Base-by-base conservation (phyloP, 495 filamentous ascomycete genomes). In the Penicillium cataractarum region DNA sequence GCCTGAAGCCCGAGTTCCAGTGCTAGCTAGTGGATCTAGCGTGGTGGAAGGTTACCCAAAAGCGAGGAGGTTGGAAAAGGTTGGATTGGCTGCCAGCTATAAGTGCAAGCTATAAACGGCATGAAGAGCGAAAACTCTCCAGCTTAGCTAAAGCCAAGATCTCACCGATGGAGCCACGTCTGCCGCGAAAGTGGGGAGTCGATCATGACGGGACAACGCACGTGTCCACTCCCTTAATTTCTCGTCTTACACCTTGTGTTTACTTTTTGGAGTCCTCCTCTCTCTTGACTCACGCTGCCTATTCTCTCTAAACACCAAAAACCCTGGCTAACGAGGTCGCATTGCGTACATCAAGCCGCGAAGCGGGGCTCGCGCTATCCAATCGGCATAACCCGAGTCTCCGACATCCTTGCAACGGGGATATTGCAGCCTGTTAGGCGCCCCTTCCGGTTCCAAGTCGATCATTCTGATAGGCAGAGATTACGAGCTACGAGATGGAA, bases 151-250 rank as follows among this genome's bases (percentile, higher is more conserved):
- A 19, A 32, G 49, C 49, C 26, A 40, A 48, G 42, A 31, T 6
- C 33, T 59, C 51, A 42, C 27, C 44, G 53, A 61, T 59, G 59
- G 64, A 62, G 64, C 59, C 64, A 65, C 64, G 59, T 59, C 46
- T 51, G 33, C 17, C 46, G 57, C 48, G 17, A 46, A 56, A n/a
- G 64, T 61, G 63, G 63, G 52, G 50, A 57, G 57, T 57, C 62
- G 58, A 62, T 62, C 50, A 59, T 26, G 39, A 17, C 35, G 40
- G 63, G 40, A 55, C 51, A 58, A 15, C 26, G 57, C 57, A 58
- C 57, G 57, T 58, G 57, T 49, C 56, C 40, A 31, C 29, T 21
- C 44, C 44, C 21, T 57, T 24, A 32, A 33, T 46, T 57, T 57
- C 24, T 3, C 9, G 2, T 29, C 46, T 27, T 6, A 54, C 51